phyloP scores from a whole-genome alignment of 495 filamentous ascomycete genomes.

The Bombardia bombarda region DNA sequence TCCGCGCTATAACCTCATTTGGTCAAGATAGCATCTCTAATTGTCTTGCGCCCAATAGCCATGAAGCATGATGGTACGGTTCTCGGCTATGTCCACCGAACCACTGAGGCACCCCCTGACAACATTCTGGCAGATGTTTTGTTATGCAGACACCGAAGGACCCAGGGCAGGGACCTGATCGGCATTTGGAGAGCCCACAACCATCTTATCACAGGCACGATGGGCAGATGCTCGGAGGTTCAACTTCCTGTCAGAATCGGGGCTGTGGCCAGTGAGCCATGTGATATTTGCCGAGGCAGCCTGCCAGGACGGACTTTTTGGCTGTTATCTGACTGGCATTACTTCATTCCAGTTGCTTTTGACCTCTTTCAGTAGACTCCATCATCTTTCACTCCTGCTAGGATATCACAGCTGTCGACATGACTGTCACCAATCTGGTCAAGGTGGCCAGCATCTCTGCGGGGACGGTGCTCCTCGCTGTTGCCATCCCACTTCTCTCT shows the following conservation, averaged over 20 bases:
- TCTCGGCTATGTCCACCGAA: slow-evolving; percentile 8
- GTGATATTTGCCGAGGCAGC: no score
- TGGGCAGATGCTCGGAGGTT: neutral
- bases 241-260: neutral
- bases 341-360: neutral
- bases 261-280: no score
- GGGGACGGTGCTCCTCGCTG: slow-evolving; percentile 13
- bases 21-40: neutral
- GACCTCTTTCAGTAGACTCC: neutral
- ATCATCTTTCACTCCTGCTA: neutral
- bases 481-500: slow-evolving; percentile 15
- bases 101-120: slow-evolving; percentile 7
- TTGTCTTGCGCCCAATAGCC: slow-evolving; percentile 4
- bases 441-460: slow-evolving; percentile 17
- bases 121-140: neutral
- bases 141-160: neutral
- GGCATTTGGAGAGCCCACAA: slow-evolving; percentile 4
- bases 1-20: slow-evolving; percentile 14
- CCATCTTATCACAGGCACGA: no score
- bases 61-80: slow-evolving; percentile 3
- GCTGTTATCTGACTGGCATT: neutral
- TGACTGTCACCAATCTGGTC: neutral
- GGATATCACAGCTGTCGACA: neutral
- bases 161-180: neutral
- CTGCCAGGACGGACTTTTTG: no score